phyloP scores from a whole-genome alignment of 2,329 filamentous ascomycete genomes.

The Cryphonectria parasitica region DNA sequence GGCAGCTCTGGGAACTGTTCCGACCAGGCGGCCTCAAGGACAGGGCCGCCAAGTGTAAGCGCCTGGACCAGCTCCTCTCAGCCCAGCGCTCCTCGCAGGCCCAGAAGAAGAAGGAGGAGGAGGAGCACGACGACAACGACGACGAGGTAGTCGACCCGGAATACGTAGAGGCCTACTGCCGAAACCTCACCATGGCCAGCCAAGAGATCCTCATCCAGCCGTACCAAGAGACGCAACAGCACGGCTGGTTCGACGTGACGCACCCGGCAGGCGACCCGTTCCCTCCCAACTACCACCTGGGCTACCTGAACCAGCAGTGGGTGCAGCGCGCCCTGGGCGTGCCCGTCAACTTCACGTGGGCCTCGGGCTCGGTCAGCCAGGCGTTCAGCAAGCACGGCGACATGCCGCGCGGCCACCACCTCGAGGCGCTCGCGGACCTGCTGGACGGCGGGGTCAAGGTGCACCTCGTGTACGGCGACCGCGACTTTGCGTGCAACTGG shows the following conservation, averaged over 20 bases:
- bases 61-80: slow-evolving; percentile 40
- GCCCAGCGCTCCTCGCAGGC: slow-evolving; percentile 42
- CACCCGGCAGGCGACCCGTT: slow-evolving; percentile 55
- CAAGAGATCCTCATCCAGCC: not conserved
- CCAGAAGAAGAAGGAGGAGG: too few relatives aligned
- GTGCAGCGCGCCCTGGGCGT: slow-evolving; percentile 62
- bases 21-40: slow-evolving; percentile 54
- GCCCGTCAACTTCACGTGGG: slow-evolving; percentile 59
- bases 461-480: slow-evolving; percentile 58
- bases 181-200: not conserved
- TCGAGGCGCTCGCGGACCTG: slow-evolving; percentile 52
- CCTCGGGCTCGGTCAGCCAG: slow-evolving; percentile 43
- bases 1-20: slow-evolving; percentile 48
- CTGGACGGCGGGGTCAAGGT: slow-evolving; percentile 60
- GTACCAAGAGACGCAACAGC: slow-evolving; percentile 3
- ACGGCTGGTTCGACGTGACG: slow-evolving; percentile 62
- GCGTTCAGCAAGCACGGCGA: slow-evolving; percentile 45
- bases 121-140: too few relatives aligned
- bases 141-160: slow-evolving; percentile 1
- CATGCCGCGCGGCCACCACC: slow-evolving; percentile 36
- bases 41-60: slow-evolving; percentile 52
- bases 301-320: slow-evolving; percentile 59
- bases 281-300: slow-evolving; percentile 54
- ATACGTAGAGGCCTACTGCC: slow-evolving; percentile 27
- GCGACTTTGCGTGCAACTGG: slow-evolving; percentile 58